Evolutionary conservation across 2,329 filamentous ascomycete species (phyloP), one percentile per base, ranked within the genome.

Genomic region (Chalara sp.): DNA sequence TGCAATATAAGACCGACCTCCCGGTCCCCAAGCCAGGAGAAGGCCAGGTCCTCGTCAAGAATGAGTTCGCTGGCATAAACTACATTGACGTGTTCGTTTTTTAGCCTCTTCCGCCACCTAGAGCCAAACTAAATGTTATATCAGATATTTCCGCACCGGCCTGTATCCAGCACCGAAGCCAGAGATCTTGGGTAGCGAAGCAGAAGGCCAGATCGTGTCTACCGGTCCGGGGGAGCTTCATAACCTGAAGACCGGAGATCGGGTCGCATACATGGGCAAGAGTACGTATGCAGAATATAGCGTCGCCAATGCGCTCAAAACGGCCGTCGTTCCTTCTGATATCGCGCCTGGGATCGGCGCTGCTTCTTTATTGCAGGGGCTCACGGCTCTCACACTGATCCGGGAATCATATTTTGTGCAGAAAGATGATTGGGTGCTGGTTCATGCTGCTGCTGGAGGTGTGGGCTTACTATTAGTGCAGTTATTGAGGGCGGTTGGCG

Each of bases 361-460:
- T 31, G 87, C 87, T 0, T 73, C 79, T 0, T 70, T 89, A 8
- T 72, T 95, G 5, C 91, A 95, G 65, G 90, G 89, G 1, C 73
- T 96, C 39, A 96, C 90, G 2, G 89, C 90, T 0, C 75, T 93
- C 58, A 87, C 89, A 0, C 76, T 96, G 31, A 80, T 89, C 53
- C 81, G 85, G 51, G 89, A 95, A 67, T 80, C 87, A 3, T 75
- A 86, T 57, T 63, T 73, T 1, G 88, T 93, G 4, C 74, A 89
- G 65, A 76, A 80, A 57, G 87, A 84, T 1, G 88, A 95, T 59
- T 93, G 86, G 83, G 76, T 89, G 0, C 78, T 96, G 2, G 82
- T 96, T 12, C 89, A 93, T 60, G 90, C 91, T 0, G 90, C 90
- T 0, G 89, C 89, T 0, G 91, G 90, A 10, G 90, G 90, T 11